Evolutionary conservation across 768 basidiomycete genomes (phyloP).

Genomic region (Filobasidium floriforme): DNA sequence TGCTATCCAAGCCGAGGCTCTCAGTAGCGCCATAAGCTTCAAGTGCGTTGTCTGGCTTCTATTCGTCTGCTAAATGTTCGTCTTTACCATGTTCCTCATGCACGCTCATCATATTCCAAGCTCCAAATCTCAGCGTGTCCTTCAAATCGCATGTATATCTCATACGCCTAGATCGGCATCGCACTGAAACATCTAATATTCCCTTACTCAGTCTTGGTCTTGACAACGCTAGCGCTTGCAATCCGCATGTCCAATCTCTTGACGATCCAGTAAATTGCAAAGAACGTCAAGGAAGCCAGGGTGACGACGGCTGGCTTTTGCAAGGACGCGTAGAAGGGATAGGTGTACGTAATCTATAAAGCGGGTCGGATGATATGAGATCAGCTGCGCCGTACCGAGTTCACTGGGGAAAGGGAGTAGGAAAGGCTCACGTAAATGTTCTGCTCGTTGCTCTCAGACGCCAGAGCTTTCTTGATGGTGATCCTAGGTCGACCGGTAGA

Average conservation of each 20-base stretch:
- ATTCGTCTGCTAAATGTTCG: too few species aligned
- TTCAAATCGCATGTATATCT: too few species aligned
- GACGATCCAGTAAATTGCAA: slow-evolving; percentile 41
- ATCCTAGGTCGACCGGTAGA: slow-evolving; percentile 77
- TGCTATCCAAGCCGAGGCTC: too few species aligned
- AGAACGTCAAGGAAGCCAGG: slow-evolving; percentile 61
- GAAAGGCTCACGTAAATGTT: slow-evolving; percentile 64
- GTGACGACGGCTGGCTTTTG: slow-evolving; percentile 78
- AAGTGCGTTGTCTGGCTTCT: too few species aligned
- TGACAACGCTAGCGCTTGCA: slow-evolving; percentile 2
- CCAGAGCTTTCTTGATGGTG: slow-evolving; percentile 61
- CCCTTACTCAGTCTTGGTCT: background rate
- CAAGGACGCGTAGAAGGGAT: slow-evolving; percentile 69
- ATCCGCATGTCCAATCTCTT: slow-evolving; percentile 17
- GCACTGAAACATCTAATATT: too few species aligned
- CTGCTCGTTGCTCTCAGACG: slow-evolving; percentile 72
- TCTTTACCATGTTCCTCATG: too few species aligned
- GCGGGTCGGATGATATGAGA: background rate
- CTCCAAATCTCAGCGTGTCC: too few species aligned
- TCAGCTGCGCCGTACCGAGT: slow-evolving; percentile 19
- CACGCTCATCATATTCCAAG: too few species aligned
- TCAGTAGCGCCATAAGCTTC: too few species aligned
- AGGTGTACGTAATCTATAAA: slow-evolving; percentile 73
- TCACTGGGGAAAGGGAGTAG: slow-evolving; percentile 9
- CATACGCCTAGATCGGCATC: too few species aligned